These are phyloP conservation scores for Lactuca saligna DNA, from an alignment of 129 eudicot species.

Conservation along the genomic window DNA sequence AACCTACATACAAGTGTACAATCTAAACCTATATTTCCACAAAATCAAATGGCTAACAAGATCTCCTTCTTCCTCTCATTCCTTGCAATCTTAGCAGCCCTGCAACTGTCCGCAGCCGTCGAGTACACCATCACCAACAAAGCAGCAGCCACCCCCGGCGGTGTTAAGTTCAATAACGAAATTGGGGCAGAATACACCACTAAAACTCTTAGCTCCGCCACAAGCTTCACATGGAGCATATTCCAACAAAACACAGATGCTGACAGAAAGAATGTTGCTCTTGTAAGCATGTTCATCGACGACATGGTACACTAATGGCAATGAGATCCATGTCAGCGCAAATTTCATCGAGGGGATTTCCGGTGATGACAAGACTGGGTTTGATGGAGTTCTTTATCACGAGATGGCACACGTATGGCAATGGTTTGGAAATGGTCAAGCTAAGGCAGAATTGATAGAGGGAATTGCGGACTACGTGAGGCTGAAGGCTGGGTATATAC, in stretches of 20 bases:
- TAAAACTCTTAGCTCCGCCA: constrained; percentile 31
- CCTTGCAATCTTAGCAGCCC: constrained; percentile 30
- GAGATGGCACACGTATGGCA: constrained; percentile 73
- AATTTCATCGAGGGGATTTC: constrained; percentile 32
- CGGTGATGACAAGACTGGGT: constrained; percentile 45
- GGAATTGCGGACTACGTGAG: constrained; percentile 77
- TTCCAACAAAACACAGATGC: constrained; percentile 44
- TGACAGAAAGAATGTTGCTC: constrained; percentile 38
- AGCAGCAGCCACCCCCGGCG: constrained; percentile 52
- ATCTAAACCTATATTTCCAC: not conserved
- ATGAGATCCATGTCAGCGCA: constrained; percentile 54
- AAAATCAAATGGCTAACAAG: constrained; percentile 13
- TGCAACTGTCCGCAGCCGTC: constrained; percentile 42
- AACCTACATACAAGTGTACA: not conserved
- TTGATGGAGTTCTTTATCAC: constrained; percentile 59
- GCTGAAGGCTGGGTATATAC: constrained; percentile 48
- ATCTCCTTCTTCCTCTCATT: constrained; percentile 12
- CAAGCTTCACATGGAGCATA: constrained; percentile 51
- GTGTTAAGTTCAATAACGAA: constrained; percentile 39
- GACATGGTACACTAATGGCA: constrained; percentile 36
- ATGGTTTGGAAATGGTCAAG: constrained; percentile 58
- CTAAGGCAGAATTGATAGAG: constrained; percentile 56
- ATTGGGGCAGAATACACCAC: constrained; percentile 43
- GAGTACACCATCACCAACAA: constrained; percentile 47
- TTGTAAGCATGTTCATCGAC: constrained; percentile 44